Evolutionary conservation across 805 yeast species (phyloP).

Genomic region (Maudiozyma saulgeensis): DNA sequence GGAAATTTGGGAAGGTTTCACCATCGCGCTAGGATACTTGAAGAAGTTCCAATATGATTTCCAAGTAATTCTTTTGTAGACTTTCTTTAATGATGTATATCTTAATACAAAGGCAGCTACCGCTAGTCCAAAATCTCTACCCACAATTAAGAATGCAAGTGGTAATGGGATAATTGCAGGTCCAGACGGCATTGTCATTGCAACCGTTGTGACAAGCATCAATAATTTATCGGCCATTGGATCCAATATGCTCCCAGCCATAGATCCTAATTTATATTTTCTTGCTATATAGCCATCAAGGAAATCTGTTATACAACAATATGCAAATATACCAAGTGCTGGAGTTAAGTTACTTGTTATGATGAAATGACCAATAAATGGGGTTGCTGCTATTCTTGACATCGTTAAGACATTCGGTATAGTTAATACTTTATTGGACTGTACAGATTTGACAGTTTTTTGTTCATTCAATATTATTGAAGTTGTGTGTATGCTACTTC

Average conservation of each 20-base stretch:
- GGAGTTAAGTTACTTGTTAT: constrained; percentile 49
- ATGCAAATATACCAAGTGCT: constrained; percentile 67
- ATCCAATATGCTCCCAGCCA: constrained; percentile 83
- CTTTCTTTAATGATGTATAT: constrained; percentile 40
- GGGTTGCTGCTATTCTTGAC: constrained; percentile 73
- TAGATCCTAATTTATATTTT: constrained; percentile 60
- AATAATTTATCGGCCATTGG: constrained; percentile 91
- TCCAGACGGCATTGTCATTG: constrained; percentile 44
- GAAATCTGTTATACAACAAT: constrained; percentile 85
- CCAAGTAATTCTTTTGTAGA: constrained; percentile 36
- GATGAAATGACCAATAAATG: constrained; percentile 73
- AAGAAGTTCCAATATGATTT: constrained; percentile 62
- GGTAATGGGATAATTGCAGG: constrained; percentile 62
- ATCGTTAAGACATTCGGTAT: constrained; percentile 80
- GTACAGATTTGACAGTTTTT: neutral
- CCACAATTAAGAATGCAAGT: constrained; percentile 62
- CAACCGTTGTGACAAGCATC: constrained; percentile 76
- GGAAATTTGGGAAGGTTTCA: constrained; percentile 77
- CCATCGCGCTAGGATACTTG: constrained; percentile 71
- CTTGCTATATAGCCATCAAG: constrained; percentile 91
- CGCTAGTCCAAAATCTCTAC: constrained; percentile 71
- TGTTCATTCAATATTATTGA: neutral
- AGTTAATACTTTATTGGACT: constrained; percentile 1
- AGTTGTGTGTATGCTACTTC: neutral
- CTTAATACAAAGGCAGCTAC: constrained; percentile 64